Evolutionary conservation across 1,284 basidiomycete genomes (phyloP).

Genomic region (Bjerkandera adusta): DNA sequence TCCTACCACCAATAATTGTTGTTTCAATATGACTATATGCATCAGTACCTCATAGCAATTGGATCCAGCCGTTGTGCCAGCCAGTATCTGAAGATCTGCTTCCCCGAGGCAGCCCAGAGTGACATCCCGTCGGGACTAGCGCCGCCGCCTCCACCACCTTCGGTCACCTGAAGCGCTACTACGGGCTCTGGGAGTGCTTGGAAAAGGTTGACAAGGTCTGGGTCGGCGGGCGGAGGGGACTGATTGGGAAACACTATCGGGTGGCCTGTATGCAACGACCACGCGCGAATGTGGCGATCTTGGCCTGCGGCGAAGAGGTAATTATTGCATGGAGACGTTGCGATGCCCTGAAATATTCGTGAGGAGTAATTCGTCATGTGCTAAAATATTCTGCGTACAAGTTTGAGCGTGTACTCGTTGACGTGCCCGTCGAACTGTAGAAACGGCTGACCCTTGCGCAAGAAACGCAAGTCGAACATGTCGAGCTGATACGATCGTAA

Average conservation of each 20-base stretch:
- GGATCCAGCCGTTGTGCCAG: slow-evolving; percentile 5
- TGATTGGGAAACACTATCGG: slow-evolving; percentile 3
- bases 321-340: slow-evolving; percentile 55
- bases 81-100: slow-evolving; percentile 16
- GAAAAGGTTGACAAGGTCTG: slow-evolving; percentile 1
- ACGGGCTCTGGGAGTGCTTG: slow-evolving; percentile 11
- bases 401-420: slow-evolving; percentile 46
- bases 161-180: slow-evolving; percentile 11
- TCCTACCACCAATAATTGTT: neutral
- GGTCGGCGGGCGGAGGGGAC: neutral
- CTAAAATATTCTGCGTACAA: slow-evolving; percentile 40
- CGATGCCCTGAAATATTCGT: slow-evolving; percentile 48
- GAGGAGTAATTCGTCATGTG: no score
- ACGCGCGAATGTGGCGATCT: slow-evolving; percentile 58
- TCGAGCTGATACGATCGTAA: slow-evolving; percentile 44
- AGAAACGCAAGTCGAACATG: slow-evolving; percentile 61
- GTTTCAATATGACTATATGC: neutral
- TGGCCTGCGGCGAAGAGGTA: slow-evolving; percentile 75
- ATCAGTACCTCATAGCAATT: neutral
- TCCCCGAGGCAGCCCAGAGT: slow-evolving; percentile 15
- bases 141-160: slow-evolving; percentile 2
- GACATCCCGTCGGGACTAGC: slow-evolving; percentile 5
- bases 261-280: slow-evolving; percentile 59
- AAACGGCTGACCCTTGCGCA: slow-evolving; percentile 39
- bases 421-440: slow-evolving; percentile 53